Evolutionary conservation across 73 alveolate genomes (phyloP).

Genomic region (Paramecium sexaurelia): DNA sequence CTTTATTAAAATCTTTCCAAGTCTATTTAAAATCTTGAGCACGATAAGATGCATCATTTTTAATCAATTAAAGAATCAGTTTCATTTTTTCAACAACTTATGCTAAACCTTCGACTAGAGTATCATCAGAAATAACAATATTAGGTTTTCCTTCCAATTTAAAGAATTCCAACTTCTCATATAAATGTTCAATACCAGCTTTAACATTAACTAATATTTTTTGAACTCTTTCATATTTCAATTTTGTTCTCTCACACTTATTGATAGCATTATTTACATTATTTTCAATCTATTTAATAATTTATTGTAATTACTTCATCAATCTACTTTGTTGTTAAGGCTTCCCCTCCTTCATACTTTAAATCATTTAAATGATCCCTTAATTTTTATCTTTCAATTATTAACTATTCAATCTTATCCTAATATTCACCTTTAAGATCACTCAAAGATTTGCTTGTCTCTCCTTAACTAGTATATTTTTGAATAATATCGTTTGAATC

Average conservation of each 20-base stretch:
- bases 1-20: conserved; percentile 69
- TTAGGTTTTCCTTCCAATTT: conserved; percentile 85
- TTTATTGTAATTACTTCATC: conserved; percentile 77
- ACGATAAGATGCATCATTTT: conserved; percentile 66
- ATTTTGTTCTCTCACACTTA: conserved; percentile 80
- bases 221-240: conserved; percentile 80
- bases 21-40: conserved; percentile 72
- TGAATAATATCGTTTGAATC: conserved; percentile 99
- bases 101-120: conserved; percentile 79
- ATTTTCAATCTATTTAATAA: conserved; percentile 73
- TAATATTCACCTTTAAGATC: conserved; percentile 88
- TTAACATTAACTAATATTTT: conserved; percentile 78
- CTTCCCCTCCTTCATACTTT: conserved; percentile 90
- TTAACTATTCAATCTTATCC: conserved; percentile 77
- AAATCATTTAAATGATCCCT: conserved; percentile 82
- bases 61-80: conserved; percentile 44
- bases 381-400: conserved; percentile 81
- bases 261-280: conserved; percentile 74
- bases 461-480: conserved; percentile 96
- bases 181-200: conserved; percentile 91
- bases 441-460: conserved; percentile 83
- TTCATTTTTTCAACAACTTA: conserved; percentile 78
- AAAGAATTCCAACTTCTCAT: conserved; percentile 76
- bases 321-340: conserved; percentile 88
- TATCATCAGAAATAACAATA: conserved; percentile 78